Conservation (phyloP, 1,284 basidiomycete species). For the Dichomitus squalens region DNA sequence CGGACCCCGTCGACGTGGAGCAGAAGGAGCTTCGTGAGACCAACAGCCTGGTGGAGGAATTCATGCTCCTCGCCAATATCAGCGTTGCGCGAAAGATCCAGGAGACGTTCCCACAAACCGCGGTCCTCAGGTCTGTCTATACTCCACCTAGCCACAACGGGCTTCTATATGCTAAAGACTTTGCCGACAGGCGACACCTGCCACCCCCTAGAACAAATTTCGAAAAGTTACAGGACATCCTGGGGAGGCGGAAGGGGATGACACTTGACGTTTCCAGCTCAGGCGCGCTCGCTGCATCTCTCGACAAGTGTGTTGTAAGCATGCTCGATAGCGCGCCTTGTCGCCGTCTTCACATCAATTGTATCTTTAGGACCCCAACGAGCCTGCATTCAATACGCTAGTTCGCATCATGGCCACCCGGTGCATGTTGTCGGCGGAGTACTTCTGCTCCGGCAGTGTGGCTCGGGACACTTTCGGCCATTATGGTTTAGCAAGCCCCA, state of each 20-base stretch:
- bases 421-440: conserved; percentile 98
- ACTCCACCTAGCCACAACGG: conserved; percentile 3
- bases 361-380: conserved; percentile 62
- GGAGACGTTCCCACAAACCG: conserved; percentile 94
- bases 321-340: conserved; percentile 10
- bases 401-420: conserved; percentile 99
- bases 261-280: conserved; percentile 92
- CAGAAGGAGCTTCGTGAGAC: conserved; percentile 94
- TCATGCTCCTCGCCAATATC: conserved; percentile 98
- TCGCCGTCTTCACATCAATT: neutral
- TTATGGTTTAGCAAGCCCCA: conserved; percentile 94
- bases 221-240: conserved; percentile 93
- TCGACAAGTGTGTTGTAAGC: conserved; percentile 67
- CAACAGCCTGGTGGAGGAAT: conserved; percentile 97
- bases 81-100: conserved; percentile 93
- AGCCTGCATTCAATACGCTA: conserved; percentile 94
- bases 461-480: conserved; percentile 93
- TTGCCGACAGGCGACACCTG: conserved; percentile 74
- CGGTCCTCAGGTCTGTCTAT: conserved; percentile 76
- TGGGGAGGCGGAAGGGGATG: conserved; percentile 85
- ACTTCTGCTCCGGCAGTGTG: conserved; percentile 96
- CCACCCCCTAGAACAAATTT: conserved; percentile 95
- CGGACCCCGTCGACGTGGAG: conserved; percentile 96
- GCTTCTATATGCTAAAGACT: conserved; percentile 5
- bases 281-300: conserved; percentile 85